Conservation (phyloP, 306 rosid genomes). For the Alnus rubra region DNA sequence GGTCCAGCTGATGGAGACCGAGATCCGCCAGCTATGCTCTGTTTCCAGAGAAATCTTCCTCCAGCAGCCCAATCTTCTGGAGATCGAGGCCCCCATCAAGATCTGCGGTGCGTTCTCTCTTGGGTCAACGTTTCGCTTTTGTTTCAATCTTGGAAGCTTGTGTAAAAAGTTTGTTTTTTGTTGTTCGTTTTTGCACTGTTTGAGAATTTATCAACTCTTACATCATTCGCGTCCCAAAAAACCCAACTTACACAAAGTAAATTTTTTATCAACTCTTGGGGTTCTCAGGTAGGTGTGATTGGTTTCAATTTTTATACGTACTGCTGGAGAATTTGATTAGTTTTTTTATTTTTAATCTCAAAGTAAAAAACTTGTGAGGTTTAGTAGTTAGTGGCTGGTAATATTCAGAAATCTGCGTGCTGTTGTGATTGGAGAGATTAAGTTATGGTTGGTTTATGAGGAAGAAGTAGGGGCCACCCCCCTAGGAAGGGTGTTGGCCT, state of each 20-base stretch:
- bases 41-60: constrained; percentile 39
- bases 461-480: background rate
- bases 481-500: too few relatives aligned
- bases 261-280: too few relatives aligned
- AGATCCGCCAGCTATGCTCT: constrained; percentile 44
- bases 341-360: too few relatives aligned
- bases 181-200: too few relatives aligned
- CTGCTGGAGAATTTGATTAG: too few relatives aligned
- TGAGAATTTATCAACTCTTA: too few relatives aligned
- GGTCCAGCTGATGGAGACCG: constrained; percentile 46
- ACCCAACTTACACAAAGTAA: too few relatives aligned
- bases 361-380: background rate
- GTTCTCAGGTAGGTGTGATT: too few relatives aligned
- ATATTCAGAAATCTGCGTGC: background rate
- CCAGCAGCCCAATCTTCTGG: constrained; percentile 39
- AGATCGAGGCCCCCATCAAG: constrained; percentile 47
- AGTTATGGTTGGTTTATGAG: background rate
- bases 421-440: background rate
- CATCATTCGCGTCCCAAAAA: too few relatives aligned
- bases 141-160: background rate
- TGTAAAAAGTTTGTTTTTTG: background rate
- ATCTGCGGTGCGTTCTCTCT: constrained; percentile 37
- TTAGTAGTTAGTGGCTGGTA: background rate
- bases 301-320: too few relatives aligned
- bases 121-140: background rate